These are phyloP conservation scores for Nicotiana noctiflora DNA, from an alignment of 257 asterid genomes.

Conservation along the genomic window DNA sequence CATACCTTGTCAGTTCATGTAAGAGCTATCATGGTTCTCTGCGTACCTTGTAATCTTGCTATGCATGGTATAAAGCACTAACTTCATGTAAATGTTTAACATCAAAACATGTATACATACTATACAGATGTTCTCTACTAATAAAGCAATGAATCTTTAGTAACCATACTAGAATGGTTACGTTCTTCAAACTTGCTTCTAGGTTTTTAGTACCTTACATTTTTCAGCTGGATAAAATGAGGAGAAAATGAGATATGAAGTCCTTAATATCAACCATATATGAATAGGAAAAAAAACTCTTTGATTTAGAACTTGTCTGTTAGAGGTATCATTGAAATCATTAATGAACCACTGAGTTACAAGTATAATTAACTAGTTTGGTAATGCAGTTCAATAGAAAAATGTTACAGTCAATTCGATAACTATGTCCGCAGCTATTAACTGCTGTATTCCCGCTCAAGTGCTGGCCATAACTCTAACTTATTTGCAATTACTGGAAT, in stretches of 20 bases:
- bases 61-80: background rate
- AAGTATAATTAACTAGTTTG: background rate
- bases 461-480: background rate
- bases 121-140: background rate
- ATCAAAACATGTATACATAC: background rate
- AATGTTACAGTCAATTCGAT: background rate
- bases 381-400: background rate
- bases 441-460: background rate
- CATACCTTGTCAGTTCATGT: background rate
- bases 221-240: background rate
- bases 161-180: background rate
- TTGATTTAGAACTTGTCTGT: background rate
- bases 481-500: background rate
- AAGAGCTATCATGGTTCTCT: background rate
- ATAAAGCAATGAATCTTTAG: background rate
- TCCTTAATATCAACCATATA: background rate
- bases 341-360: background rate
- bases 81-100: background rate
- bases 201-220: background rate
- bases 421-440: background rate
- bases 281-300: background rate
- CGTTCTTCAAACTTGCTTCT: background rate
- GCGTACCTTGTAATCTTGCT: background rate
- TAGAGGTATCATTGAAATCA: background rate
- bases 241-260: background rate